Percentiles rank a stretch among this genome's conserved stretches.
These are phyloP conservation scores for Circinella minor DNA, from an alignment of 371 early-diverging fungal species.

Conservation along the genomic window DNA sequence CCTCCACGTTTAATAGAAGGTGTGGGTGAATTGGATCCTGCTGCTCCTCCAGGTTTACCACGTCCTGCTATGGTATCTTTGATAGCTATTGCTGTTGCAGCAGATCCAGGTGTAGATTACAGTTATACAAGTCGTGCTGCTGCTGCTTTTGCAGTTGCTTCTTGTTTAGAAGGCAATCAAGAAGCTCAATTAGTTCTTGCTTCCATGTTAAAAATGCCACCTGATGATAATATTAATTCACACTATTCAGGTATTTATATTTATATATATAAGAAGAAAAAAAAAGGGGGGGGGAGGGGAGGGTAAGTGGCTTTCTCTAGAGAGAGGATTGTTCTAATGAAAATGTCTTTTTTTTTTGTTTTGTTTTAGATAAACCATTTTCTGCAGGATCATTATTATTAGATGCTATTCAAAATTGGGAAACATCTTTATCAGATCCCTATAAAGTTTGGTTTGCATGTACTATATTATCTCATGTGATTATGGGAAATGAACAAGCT, in stretches of 20 bases:
- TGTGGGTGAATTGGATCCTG: slow-evolving; percentile 26
- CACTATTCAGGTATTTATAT: slow-evolving; percentile 33
- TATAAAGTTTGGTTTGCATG: slow-evolving; percentile 91
- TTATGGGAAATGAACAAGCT: slow-evolving; percentile 72
- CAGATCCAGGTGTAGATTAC: slow-evolving; percentile 46
- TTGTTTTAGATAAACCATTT: slow-evolving; percentile 64
- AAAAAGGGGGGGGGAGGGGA: neutral
- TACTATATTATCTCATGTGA: slow-evolving; percentile 76
- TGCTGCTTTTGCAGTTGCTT: slow-evolving; percentile 74
- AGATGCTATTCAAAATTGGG: slow-evolving; percentile 79
- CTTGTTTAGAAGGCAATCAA: slow-evolving; percentile 76
- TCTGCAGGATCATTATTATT: slow-evolving; percentile 88
- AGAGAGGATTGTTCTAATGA: neutral
- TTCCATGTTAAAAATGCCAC: slow-evolving; percentile 84
- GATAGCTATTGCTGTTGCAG: slow-evolving; percentile 61
- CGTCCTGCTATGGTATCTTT: slow-evolving; percentile 68
- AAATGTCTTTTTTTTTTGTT: too few relatives aligned
- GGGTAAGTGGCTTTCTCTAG: too few relatives aligned
- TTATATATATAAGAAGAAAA: neutral
- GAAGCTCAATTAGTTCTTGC: slow-evolving; percentile 88
- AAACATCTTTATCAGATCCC: slow-evolving; percentile 72
- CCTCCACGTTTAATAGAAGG: slow-evolving; percentile 36
- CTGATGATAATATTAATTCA: slow-evolving; percentile 64
- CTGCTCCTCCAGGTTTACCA: slow-evolving; percentile 30
- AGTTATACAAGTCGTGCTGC: slow-evolving; percentile 74